Percentiles rank a stretch among this genome's conserved stretches.
These are phyloP conservation scores for Aureobasidium leucospermi DNA, from an alignment of 2,329 filamentous ascomycete genomes.

Conservation along the genomic window DNA sequence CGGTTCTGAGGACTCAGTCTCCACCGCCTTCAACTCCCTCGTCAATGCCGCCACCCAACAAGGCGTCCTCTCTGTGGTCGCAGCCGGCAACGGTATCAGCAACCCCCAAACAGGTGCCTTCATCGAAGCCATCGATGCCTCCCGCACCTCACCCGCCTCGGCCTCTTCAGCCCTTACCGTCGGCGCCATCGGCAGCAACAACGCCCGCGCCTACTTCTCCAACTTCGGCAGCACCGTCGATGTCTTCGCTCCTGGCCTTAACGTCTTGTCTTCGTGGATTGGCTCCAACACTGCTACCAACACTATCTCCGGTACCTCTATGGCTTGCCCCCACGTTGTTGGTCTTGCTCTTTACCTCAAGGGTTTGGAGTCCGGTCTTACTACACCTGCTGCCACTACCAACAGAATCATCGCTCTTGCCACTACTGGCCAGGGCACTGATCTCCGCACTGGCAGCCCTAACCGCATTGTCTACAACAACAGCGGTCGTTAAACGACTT, in stretches of 20 bases:
- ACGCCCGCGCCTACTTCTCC: constrained; percentile 31
- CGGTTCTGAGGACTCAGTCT: constrained; percentile 34
- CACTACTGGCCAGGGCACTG: constrained; percentile 8
- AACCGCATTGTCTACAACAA: constrained; percentile 17
- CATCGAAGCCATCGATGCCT: constrained; percentile 7
- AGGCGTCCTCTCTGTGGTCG: constrained; percentile 48
- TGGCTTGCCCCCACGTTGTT: constrained; percentile 60
- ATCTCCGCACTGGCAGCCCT: background rate
- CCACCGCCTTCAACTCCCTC: constrained; percentile 44
- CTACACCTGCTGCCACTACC: background rate
- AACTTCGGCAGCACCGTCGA: constrained; percentile 34
- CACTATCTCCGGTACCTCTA: constrained; percentile 51
- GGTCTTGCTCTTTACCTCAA: constrained; percentile 56
- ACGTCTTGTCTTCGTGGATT: constrained; percentile 41
- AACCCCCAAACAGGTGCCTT: constrained; percentile 19
- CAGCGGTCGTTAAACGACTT: constrained; percentile 4
- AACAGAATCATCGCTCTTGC: constrained; percentile 4
- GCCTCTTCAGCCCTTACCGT: constrained; percentile 30
- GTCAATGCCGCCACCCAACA: constrained; percentile 39
- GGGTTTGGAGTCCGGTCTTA: constrained; percentile 11
- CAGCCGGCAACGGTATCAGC: constrained; percentile 45
- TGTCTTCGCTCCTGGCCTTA: constrained; percentile 31
- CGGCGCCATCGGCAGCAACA: constrained; percentile 26
- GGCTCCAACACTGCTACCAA: constrained; percentile 37
- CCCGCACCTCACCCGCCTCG: constrained; percentile 26